Evolutionary conservation across 345 rosid genomes (phyloP), one percentile per base, ranked within the genome.

Genomic region (Noccaea caerulescens): DNA sequence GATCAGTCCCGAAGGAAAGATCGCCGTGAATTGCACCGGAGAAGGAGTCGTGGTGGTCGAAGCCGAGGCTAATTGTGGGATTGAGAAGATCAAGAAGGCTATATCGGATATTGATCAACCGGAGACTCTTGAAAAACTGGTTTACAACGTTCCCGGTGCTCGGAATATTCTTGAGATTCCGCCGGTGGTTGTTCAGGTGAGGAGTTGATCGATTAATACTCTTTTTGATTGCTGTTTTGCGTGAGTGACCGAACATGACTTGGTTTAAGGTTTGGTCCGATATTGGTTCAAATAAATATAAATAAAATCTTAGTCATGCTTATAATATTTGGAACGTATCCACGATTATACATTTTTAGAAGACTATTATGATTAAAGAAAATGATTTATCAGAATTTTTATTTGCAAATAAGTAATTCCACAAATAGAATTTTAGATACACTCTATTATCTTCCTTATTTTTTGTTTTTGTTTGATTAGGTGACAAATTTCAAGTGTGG

Each of bases 41-140:
- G 92, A 93, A 18, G 98, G 98, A 51, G 93, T 87, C 46, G 88
- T 93, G 49, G 85, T 93, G 51, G 92, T 93, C 11, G 97, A 88
- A 73, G 96, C 96, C 62, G 92, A 88, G 66, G 85, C 97, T 1
- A 77, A 84, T 47, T 87, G 85, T 63, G 63, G 72, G 2, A 66
- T 93, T 1, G 80, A 78, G 13, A 85, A 77, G 32, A 79, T 90
- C 0, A 88, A 84, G 10, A 85, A 87, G 51, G 83, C 76, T 41
- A 77, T 90, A 16, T 87, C 79, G 70, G 86, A 84, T 49, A 68
- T 67, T 60, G 89, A 90, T 32, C 86, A 90, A 23, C 97, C 97
- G 37, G 79, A 63, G 30, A 79, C 79, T 41, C 96, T 93, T 72
- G 89, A 89, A 42, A 90, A 90, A 84, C 75, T 93, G 60, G 92